phyloP scores from a whole-genome alignment of 352 stramenopile genomes.

The Phytophthora hibernalis region DNA sequence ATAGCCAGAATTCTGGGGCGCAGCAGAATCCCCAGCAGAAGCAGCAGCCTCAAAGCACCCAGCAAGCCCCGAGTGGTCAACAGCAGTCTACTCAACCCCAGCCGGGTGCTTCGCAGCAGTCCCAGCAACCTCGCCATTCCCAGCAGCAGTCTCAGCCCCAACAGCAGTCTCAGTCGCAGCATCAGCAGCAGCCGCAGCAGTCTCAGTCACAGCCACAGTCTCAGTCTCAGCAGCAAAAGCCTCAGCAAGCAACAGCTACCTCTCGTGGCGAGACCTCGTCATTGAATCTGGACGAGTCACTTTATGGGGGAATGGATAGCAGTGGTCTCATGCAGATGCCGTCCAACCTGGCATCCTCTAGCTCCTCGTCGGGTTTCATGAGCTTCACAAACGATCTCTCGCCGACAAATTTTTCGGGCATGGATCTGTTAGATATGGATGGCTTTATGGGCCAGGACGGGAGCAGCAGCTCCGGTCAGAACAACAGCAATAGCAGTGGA shows the following conservation, averaged over 20 bases:
- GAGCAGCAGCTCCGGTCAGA: conserved; percentile 29
- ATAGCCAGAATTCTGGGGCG: conserved; percentile 15
- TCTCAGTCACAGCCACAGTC: conserved; percentile 27
- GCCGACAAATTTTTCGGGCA: conserved; percentile 66
- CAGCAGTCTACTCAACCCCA: conserved; percentile 31
- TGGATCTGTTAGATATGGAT: conserved; percentile 81
- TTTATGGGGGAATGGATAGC: conserved; percentile 69
- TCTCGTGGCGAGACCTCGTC: conserved; percentile 54
- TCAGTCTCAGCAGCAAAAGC: conserved; percentile 31
- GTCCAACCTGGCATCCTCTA: conserved; percentile 46
- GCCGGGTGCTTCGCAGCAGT: conserved; percentile 17
- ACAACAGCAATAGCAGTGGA: conserved; percentile 35
- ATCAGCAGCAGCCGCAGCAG: conserved; percentile 32
- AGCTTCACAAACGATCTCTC: conserved; percentile 70
- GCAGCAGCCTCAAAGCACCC: conserved; percentile 40
- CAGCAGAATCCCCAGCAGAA: conserved; percentile 38
- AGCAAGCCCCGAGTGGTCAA: conserved; percentile 30
- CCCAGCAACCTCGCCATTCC: conserved; percentile 29
- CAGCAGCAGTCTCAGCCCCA: conserved; percentile 25
- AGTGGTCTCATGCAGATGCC: conserved; percentile 64
- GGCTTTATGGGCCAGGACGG: conserved; percentile 52
- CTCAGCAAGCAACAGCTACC: conserved; percentile 15
- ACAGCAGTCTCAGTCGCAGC: conserved; percentile 29
- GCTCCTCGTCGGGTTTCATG: conserved; percentile 57
- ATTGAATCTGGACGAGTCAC: conserved; percentile 61